phyloP scores from a whole-genome alignment of 768 basidiomycete species.

The Trametes meyenii region DNA sequence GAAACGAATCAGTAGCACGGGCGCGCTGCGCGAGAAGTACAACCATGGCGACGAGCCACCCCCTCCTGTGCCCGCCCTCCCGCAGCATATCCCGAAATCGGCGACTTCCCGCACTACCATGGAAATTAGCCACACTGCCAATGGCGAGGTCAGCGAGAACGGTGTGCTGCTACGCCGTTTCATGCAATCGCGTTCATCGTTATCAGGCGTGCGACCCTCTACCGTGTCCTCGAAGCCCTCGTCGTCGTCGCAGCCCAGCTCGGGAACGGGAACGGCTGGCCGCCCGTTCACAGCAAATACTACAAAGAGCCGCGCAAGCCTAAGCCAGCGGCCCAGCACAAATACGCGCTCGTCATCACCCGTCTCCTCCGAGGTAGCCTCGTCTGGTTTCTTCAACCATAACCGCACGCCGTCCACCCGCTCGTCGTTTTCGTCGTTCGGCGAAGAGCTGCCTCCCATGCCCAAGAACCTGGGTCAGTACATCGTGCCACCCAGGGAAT shows the following conservation, averaged over 20 bases:
- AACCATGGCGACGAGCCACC: slow-evolving; percentile 30
- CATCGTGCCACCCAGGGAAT: slow-evolving; percentile 59
- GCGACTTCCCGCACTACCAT: slow-evolving; percentile 27
- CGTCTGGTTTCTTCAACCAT: slow-evolving; percentile 51
- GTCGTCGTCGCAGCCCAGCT: slow-evolving; percentile 21
- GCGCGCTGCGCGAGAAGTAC: slow-evolving; percentile 62
- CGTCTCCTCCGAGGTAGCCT: slow-evolving; percentile 58
- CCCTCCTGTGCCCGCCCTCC: slow-evolving; percentile 66
- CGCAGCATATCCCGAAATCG: slow-evolving; percentile 30
- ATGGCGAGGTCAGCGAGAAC: slow-evolving; percentile 18
- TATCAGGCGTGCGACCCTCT: slow-evolving; percentile 31
- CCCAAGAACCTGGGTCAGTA: slow-evolving; percentile 45
- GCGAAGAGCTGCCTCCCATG: slow-evolving; percentile 45
- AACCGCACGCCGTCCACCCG: slow-evolving; percentile 45
- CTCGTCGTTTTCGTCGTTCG: slow-evolving; percentile 62
- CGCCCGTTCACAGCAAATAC: slow-evolving; percentile 29
- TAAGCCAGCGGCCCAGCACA: slow-evolving; percentile 43
- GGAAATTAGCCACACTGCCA: slow-evolving; percentile 28
- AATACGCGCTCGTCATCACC: slow-evolving; percentile 65
- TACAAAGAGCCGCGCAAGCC: slow-evolving; percentile 18
- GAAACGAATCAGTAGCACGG: slow-evolving; percentile 69
- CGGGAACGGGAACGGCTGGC: slow-evolving; percentile 22
- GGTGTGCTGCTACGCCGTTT: slow-evolving; percentile 24
- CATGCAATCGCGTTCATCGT: slow-evolving; percentile 31
- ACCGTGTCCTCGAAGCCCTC: slow-evolving; percentile 23